These are phyloP conservation scores for Neonothopanus nambi DNA, from an alignment of 1,284 basidiomycete genomes.

Conservation along the genomic window DNA sequence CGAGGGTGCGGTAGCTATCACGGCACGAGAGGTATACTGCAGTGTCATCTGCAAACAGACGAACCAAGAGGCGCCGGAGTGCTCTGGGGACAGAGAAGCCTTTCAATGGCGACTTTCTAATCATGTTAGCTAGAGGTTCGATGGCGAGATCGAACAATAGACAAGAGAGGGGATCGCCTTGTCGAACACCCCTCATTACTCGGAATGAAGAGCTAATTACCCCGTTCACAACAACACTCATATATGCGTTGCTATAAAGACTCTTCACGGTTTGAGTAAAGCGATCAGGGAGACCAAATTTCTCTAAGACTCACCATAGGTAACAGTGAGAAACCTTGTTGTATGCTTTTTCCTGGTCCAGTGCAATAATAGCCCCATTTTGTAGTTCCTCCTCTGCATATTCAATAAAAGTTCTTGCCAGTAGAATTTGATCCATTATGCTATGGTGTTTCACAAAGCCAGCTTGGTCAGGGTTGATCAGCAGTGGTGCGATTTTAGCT, in stretches of 20 bases:
- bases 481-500: neutral
- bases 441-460: constrained; percentile 19
- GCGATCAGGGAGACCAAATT: constrained; percentile 25
- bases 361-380: constrained; percentile 17
- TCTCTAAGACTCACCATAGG: constrained; percentile 29
- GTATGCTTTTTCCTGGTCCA: constrained; percentile 29
- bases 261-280: constrained; percentile 28
- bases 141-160: constrained; percentile 30
- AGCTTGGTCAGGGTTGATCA: constrained; percentile 20
- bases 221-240: constrained; percentile 34
- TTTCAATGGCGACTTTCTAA: constrained; percentile 18
- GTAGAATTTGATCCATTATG: constrained; percentile 19
- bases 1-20: no score
- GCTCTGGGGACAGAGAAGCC: constrained; percentile 19
- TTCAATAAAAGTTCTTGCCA: constrained; percentile 16
- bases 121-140: constrained; percentile 22
- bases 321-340: constrained; percentile 29
- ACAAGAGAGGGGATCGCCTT: constrained; percentile 29
- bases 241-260: constrained; percentile 34
- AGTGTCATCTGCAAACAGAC: constrained; percentile 35
- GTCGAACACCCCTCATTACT: constrained; percentile 22
- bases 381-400: constrained; percentile 19
- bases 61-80: constrained; percentile 21
- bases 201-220: constrained; percentile 21
- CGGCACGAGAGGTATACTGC: constrained; percentile 29